phyloP scores from a whole-genome alignment of 2,329 filamentous ascomycete genomes.

The Colletotrichum lentis region DNA sequence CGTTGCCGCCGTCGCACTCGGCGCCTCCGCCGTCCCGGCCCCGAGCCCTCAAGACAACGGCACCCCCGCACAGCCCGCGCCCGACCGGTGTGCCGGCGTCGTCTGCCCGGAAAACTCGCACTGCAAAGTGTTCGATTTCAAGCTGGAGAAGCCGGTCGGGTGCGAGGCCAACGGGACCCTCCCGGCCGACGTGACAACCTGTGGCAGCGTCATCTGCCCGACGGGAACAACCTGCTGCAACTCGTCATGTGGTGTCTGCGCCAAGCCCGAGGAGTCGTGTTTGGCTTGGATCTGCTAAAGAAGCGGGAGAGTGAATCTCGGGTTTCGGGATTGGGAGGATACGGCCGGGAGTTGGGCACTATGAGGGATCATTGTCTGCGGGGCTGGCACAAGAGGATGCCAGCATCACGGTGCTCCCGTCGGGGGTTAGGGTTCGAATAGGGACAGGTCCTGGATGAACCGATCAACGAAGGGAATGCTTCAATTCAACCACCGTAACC shows the following conservation, averaged over 20 bases:
- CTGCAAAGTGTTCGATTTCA: constrained; percentile 32
- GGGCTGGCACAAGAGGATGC: background rate
- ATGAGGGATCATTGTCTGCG: background rate
- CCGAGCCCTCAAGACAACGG: constrained; percentile 8
- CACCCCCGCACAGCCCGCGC: background rate
- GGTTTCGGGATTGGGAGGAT: background rate
- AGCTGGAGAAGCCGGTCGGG: constrained; percentile 19
- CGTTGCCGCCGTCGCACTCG: constrained; percentile 1
- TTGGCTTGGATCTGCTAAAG: constrained; percentile 33
- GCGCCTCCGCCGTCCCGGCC: constrained; percentile 6
- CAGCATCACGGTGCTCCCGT: background rate
- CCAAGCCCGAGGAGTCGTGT: constrained; percentile 29
- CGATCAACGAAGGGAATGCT: background rate
- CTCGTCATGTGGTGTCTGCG: constrained; percentile 37
- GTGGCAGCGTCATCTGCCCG: constrained; percentile 32
- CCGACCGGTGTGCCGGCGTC: constrained; percentile 25
- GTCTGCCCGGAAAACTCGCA: constrained; percentile 21
- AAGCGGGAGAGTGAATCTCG: background rate
- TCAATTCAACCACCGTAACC: background rate
- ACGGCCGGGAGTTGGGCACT: constrained; percentile 12
- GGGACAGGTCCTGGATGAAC: background rate
- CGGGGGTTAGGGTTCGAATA: too few relatives aligned
- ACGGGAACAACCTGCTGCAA: constrained; percentile 40
- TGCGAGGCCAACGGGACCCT: constrained; percentile 30
- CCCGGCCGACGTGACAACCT: constrained; percentile 5